Conservation (phyloP, 2,329 filamentous ascomycete species). For the Aspergillus candidus region DNA sequence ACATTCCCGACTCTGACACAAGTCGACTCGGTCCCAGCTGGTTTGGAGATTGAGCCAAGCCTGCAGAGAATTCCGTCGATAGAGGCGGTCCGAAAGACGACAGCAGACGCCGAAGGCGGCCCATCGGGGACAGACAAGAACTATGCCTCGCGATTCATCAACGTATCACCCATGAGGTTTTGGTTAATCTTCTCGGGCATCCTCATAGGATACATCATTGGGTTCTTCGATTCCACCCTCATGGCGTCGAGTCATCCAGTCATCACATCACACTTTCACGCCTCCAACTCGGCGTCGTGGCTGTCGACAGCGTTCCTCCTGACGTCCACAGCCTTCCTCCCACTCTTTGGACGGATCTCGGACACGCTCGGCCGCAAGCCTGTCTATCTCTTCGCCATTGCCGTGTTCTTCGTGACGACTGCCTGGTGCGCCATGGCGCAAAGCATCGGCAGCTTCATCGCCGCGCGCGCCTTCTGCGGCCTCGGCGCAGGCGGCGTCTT, state of each 20-base stretch:
- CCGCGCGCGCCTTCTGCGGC: constrained; percentile 64
- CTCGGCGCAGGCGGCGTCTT: constrained; percentile 67
- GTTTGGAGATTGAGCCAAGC: constrained; percentile 20
- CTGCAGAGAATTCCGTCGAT: constrained; percentile 20
- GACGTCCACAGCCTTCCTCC: constrained; percentile 70
- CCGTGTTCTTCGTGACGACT: constrained; percentile 59
- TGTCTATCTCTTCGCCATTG: constrained; percentile 58
- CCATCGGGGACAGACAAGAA: constrained; percentile 8
- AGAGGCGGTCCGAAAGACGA: constrained; percentile 7
- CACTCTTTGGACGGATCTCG: constrained; percentile 66
- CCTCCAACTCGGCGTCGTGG: constrained; percentile 76
- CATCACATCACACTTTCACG: constrained; percentile 72
- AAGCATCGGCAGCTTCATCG: constrained; percentile 65
- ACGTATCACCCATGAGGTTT: constrained; percentile 45
- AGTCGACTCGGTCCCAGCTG: too few species aligned
- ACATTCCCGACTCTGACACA: too few species aligned
- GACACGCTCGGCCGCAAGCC: constrained; percentile 66
- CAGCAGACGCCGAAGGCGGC: constrained; percentile 5
- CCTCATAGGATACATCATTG: constrained; percentile 51
- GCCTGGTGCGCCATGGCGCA: constrained; percentile 64
- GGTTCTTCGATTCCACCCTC: constrained; percentile 68
- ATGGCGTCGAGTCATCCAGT: constrained; percentile 78
- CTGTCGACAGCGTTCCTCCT: constrained; percentile 72
- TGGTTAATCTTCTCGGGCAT: constrained; percentile 58
- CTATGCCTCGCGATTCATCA: constrained; percentile 32